Evolutionary conservation across 2,329 filamentous ascomycete species (phyloP).

Genomic region (Ceratocystis papillata): DNA sequence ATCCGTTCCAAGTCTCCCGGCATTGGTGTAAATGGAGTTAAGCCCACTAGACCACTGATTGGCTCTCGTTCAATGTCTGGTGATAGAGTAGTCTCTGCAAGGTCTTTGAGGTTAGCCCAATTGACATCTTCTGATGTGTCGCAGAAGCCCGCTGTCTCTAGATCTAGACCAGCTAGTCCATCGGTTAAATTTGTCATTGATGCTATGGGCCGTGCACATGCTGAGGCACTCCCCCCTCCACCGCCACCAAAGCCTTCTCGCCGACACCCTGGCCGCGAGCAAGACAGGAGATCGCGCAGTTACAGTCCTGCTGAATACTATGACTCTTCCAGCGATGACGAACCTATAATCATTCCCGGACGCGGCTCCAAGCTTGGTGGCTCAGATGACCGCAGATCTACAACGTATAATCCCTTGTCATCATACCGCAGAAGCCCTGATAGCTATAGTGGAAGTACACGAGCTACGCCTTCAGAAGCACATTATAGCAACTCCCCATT

Average conservation of each 20-base stretch:
- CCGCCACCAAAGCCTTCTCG: conserved; percentile 8
- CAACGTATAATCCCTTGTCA: background rate
- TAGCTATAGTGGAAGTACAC: conserved; percentile 34
- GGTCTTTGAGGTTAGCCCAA: conserved; percentile 39
- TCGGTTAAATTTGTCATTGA: conserved; percentile 55
- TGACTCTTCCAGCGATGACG: conserved; percentile 51
- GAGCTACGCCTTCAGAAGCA: conserved; percentile 32
- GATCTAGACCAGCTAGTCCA: conserved; percentile 43
- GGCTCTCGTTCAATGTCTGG: conserved; percentile 33
- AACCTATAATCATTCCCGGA: conserved; percentile 54
- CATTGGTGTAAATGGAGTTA: conserved; percentile 19
- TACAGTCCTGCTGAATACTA: conserved; percentile 34
- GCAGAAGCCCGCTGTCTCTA: conserved; percentile 36
- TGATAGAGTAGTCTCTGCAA: conserved; percentile 43
- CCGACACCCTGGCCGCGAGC: conserved; percentile 14
- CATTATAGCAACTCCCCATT: conserved; percentile 29
- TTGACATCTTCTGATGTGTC: conserved; percentile 44
- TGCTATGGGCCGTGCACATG: conserved; percentile 47
- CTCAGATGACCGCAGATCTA: conserved; percentile 38
- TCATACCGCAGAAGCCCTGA: background rate
- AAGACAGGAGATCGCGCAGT: conserved; percentile 24
- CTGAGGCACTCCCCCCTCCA: conserved; percentile 35
- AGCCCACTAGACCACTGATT: conserved; percentile 26
- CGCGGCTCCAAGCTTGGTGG: conserved; percentile 45
- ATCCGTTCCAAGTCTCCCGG: conserved; percentile 29